Percentiles rank a stretch among this genome's conserved stretches.
phyloP scores from a whole-genome alignment of 2,329 filamentous ascomycete genomes.

The Metarhizium robertsii region DNA sequence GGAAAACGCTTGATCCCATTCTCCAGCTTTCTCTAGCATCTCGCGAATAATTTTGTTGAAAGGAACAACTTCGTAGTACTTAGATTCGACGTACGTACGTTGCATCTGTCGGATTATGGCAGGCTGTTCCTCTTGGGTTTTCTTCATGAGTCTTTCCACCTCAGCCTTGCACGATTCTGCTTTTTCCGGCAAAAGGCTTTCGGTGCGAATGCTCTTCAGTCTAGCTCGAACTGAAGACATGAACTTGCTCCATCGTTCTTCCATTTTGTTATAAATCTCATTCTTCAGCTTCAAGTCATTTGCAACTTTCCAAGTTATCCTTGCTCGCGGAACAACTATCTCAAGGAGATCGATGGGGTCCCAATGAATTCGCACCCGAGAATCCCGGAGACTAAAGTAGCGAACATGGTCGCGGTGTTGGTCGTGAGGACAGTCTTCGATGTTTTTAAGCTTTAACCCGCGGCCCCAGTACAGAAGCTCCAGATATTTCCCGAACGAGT shows the following conservation, averaged over 20 bases:
- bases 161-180: conserved; percentile 72
- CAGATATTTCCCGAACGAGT: conserved; percentile 97
- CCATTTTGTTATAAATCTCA: conserved; percentile 72
- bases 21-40: conserved; percentile 85
- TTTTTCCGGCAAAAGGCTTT: conserved; percentile 84
- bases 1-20: conserved; percentile 85
- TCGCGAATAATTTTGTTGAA: conserved; percentile 81
- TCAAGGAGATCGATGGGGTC: conserved; percentile 89
- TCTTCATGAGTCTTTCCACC: conserved; percentile 68
- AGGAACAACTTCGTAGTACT: conserved; percentile 94
- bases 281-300: conserved; percentile 90
- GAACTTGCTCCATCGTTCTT: conserved; percentile 76
- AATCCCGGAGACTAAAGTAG: conserved; percentile 83
- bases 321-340: conserved; percentile 80
- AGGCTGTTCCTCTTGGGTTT: conserved; percentile 74
- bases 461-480: conserved; percentile 95
- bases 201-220: conserved; percentile 80
- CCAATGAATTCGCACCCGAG: conserved; percentile 82
- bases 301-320: conserved; percentile 96
- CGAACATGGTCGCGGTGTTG: conserved; percentile 86
- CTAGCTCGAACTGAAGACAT: conserved; percentile 78
- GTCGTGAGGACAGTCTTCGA: conserved; percentile 73
- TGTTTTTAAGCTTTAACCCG: conserved; percentile 63
- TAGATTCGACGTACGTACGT: conserved; percentile 83
- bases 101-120: conserved; percentile 69